These are phyloP conservation scores for Phytophthora citricola DNA, from an alignment of 352 stramenopile genomes.

Conservation along the genomic window DNA sequence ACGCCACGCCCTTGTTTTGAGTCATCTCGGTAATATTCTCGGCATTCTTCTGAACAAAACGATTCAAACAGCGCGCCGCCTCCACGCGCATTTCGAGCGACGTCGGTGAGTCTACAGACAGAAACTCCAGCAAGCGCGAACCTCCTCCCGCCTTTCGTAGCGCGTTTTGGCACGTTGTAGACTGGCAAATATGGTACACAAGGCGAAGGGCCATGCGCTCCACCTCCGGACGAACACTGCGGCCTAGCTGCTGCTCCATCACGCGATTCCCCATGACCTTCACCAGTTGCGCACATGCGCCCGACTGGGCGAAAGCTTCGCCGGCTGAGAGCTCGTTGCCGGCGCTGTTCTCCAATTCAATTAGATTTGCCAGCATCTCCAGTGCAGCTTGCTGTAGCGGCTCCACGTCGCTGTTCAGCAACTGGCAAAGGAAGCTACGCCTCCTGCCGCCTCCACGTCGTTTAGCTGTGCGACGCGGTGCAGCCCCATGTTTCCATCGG, in stretches of 20 bases:
- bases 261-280: slow-evolving; percentile 67
- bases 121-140: slow-evolving; percentile 58
- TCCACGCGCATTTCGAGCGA: slow-evolving; percentile 69
- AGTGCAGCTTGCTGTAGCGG: slow-evolving; percentile 63
- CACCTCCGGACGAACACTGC: slow-evolving; percentile 55
- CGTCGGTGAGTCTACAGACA: slow-evolving; percentile 56
- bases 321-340: slow-evolving; percentile 70
- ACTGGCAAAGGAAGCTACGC: slow-evolving; percentile 68
- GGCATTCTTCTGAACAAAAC: slow-evolving; percentile 75
- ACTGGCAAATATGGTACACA: slow-evolving; percentile 80
- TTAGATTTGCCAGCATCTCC: slow-evolving; percentile 80
- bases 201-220: slow-evolving; percentile 76
- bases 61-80: slow-evolving; percentile 72
- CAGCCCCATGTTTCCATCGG: slow-evolving; percentile 63
- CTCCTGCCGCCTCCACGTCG: slow-evolving; percentile 83
- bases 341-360: slow-evolving; percentile 76
- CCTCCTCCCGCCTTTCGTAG: slow-evolving; percentile 68
- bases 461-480: slow-evolving; percentile 86
- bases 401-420: slow-evolving; percentile 62
- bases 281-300: slow-evolving; percentile 60
- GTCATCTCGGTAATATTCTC: slow-evolving; percentile 78
- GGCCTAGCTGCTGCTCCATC: slow-evolving; percentile 60
- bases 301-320: slow-evolving; percentile 72
- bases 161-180: slow-evolving; percentile 65
- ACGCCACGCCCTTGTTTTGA: slow-evolving; percentile 53